Percentiles rank a stretch among this genome's conserved stretches.
Evolutionary conservation across 345 rosid genomes (phyloP).

Genomic region (Durio zibethinus): DNA sequence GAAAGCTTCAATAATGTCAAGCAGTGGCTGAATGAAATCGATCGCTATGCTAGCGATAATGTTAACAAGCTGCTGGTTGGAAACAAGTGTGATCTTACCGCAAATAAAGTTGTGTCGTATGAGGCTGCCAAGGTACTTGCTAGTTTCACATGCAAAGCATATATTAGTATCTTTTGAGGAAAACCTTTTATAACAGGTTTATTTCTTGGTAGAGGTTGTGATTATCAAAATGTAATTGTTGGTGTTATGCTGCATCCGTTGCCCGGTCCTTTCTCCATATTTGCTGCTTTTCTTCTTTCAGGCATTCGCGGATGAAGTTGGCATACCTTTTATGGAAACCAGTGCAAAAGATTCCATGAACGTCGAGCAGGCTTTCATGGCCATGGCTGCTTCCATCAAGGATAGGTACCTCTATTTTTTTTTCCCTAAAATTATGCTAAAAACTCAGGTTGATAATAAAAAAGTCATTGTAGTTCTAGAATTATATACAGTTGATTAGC

Average conservation of each 20-base stretch:
- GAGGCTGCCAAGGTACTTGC: constrained; percentile 62
- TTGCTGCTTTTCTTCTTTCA: constrained; percentile 9
- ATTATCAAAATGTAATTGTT: neutral
- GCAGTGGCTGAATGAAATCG: constrained; percentile 77
- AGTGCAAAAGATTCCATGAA: constrained; percentile 75
- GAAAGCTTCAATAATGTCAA: constrained; percentile 83
- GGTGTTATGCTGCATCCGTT: neutral
- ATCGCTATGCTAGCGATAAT: constrained; percentile 72
- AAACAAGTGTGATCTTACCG: constrained; percentile 71
- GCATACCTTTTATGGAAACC: constrained; percentile 76
- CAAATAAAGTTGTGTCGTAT: constrained; percentile 63
- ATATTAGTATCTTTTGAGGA: neutral
- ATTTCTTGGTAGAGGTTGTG: neutral
- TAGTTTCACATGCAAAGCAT: neutral
- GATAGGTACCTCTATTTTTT: constrained; percentile 44
- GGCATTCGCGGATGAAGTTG: constrained; percentile 80
- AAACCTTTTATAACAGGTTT: neutral
- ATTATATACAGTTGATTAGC: neutral
- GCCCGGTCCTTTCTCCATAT: neutral
- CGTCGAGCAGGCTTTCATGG: constrained; percentile 80
- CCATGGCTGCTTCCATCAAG: constrained; percentile 72
- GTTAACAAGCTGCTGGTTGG: constrained; percentile 78
- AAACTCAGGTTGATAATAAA: neutral
- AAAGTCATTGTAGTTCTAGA: neutral
- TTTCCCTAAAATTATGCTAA: neutral